Base-by-base conservation (phyloP, 1,139 yeast species). In the Kodamaea sp. region DNA sequence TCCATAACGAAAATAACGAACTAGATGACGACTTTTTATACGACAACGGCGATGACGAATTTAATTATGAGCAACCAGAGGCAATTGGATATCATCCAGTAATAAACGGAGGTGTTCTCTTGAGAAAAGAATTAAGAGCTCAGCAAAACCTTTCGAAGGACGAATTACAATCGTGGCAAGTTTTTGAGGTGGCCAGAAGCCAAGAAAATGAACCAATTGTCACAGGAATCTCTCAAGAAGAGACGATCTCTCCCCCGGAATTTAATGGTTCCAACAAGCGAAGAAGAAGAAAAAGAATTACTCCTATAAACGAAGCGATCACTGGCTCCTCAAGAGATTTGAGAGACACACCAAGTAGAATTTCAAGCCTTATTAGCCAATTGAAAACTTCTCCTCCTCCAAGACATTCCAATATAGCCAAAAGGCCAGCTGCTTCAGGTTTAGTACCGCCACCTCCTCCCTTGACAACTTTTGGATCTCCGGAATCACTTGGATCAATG, bases 71-170 rank as follows among this genome's bases (percentile, higher is more conserved):
- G 6, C 10, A 42, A 5, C 41, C 45, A 7, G 52, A 53, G 2
- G n/a, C n/a, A n/a, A n/a, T n/a, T n/a, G n/a, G n/a, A n/a, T n/a
- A n/a, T n/a, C n/a, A n/a, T n/a, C n/a, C n/a, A n/a, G 59, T 57
- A 7, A 50, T 66, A 8, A 70, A 70, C 44, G 76, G 76, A 2
- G 76, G 76, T 0, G 65, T 65, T 1, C 42, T 66, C 8, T 53
- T 59, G 15, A 47, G 76, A 29, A 56, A 65, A 28, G 76, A 69
- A 39, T 54, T 54, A 15, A 54, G 61, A 13, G 66, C 57, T 21
- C 38, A 50, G 7, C 56, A 59, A 34, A 51, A 48, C 24, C 46
- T 68, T 14, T 55, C 69, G 1, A 45, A 53, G 9, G 76, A 69
- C 16, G 76, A 70, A 39, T 43, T 55, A 5, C 51, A 51, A 29